Evolutionary conservation across 192 early-diverging fungal genomes (phyloP).

Genomic region (Lobosporangium transversale): DNA sequence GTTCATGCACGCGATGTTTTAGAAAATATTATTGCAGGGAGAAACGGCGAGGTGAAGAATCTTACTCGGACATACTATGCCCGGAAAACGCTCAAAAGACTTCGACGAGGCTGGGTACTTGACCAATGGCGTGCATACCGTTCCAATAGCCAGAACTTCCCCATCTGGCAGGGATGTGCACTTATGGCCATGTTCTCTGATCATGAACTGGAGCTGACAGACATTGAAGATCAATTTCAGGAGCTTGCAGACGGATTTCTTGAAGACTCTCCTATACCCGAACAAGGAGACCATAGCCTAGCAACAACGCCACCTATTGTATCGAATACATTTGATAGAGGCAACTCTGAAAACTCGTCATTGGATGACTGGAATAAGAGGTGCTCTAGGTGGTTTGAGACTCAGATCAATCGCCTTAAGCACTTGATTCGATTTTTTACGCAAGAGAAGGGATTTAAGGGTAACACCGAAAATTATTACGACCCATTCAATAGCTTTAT

Average conservation of each 20-base stretch:
- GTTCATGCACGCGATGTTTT: slow-evolving; percentile 40
- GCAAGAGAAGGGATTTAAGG: slow-evolving; percentile 43
- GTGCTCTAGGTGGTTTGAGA: slow-evolving; percentile 14
- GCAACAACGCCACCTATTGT: not conserved
- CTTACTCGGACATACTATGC: slow-evolving; percentile 39
- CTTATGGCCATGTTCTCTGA: slow-evolving; percentile 50
- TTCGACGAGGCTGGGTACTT: slow-evolving; percentile 46
- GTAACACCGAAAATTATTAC: slow-evolving; percentile 52
- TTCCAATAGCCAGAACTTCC: slow-evolving; percentile 16
- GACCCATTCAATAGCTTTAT: slow-evolving; percentile 53
- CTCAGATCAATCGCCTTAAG: slow-evolving; percentile 18
- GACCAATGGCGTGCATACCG: slow-evolving; percentile 47
- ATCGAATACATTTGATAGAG: not conserved
- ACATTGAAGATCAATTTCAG: slow-evolving; percentile 38
- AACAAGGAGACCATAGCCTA: not conserved
- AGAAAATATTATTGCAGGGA: slow-evolving; percentile 34
- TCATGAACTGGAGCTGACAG: slow-evolving; percentile 23
- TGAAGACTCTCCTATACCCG: slow-evolving; percentile 13
- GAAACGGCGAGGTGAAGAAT: slow-evolving; percentile 23
- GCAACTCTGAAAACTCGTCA: not conserved
- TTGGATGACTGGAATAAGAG: not conserved
- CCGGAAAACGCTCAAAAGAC: slow-evolving; percentile 27
- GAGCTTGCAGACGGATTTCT: slow-evolving; percentile 41
- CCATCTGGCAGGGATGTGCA: slow-evolving; percentile 49
- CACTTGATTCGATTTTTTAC: slow-evolving; percentile 45